Base-by-base conservation (phyloP, 2,329 filamentous ascomycete species). In the Elsinoe arachidis region DNA sequence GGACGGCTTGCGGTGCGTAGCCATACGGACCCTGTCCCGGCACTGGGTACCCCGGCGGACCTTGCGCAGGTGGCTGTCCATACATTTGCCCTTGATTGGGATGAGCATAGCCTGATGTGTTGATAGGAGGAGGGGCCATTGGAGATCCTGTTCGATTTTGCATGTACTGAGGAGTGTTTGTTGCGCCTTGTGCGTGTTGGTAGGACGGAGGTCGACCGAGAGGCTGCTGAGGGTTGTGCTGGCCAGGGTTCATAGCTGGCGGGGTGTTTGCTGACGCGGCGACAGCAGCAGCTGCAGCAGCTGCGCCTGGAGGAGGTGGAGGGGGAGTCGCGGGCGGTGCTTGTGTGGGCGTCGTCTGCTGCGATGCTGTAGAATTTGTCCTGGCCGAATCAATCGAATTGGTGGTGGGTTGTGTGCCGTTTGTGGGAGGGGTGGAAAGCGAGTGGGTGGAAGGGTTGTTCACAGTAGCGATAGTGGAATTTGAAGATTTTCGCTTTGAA, bases 401-500 rank as follows among this genome's bases (percentile, higher is more conserved):
- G 34, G 76, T 78, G 44, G 74, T 72, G 65, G 68, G 67, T 54
- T 67, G 67, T 41, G 49, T 54, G 23, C 59, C 39, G 34, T 59
- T 56, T 34, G 63, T 51, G 14, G 60, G 55, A 26, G 61, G 55
- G 9, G 58, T 38, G 15, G 63, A 60, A 38, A 62, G 55, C 21
- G 63, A 61, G 14, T 64, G 61, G 30, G 60, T 61, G 54, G 61
- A 58, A 21, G 59, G 55, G 66, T 80, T 82, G 74, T 81, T 80
- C 47, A 38, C 58, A 15, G 59, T 21, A 35, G 43, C 41, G 23
- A 47, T 35, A 23, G 58, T 44, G 34, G 57, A 76, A 70, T 77
- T 78, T 65, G 78, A 78, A 60, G 85, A 86, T 78, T 84, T 87
- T 74, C 87, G 85, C 81, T 87, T 88, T 76, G 85, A 86, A 79